phyloP scores from a whole-genome alignment of 1,284 basidiomycete species.

The Leccinum variabile region DNA sequence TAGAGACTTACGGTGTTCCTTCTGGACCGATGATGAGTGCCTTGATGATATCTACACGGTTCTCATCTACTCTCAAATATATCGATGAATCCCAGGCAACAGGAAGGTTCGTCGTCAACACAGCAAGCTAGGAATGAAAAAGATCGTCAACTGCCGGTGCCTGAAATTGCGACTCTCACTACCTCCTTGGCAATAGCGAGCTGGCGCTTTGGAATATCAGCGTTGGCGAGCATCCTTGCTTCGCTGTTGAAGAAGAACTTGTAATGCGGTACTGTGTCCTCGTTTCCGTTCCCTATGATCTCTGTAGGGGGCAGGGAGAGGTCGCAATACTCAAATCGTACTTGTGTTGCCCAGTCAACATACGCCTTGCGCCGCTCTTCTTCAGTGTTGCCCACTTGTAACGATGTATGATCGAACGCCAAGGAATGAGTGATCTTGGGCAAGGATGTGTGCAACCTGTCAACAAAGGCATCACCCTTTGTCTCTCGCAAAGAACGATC shows the following conservation, averaged over 20 bases:
- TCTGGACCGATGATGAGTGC: conserved; percentile 87
- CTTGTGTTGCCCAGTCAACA: conserved; percentile 76
- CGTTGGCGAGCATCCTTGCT: conserved; percentile 73
- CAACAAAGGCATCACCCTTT: conserved; percentile 81
- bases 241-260: conserved; percentile 80
- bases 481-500: conserved; percentile 82
- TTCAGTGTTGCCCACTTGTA: conserved; percentile 58
- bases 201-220: conserved; percentile 83
- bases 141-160: conserved; percentile 5
- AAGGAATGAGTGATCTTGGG: conserved; percentile 64
- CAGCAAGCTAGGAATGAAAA: conserved; percentile 63
- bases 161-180: conserved; percentile 12
- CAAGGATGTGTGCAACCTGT: conserved; percentile 70
- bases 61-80: conserved; percentile 84
- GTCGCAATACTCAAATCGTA: conserved; percentile 88
- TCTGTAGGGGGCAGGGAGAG: conserved; percentile 50
- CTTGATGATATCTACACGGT: conserved; percentile 87
- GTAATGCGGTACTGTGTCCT: conserved; percentile 61
- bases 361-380: conserved; percentile 71
- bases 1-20: conserved; percentile 78
- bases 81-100: conserved; percentile 89
- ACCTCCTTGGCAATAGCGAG: conserved; percentile 92
- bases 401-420: conserved; percentile 38
- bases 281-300: conserved; percentile 24
- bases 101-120: conserved; percentile 86